Evolutionary conservation across 208 protist species (phyloP), one percentile per base, ranked within the genome.

Genomic region (Leishmania braziliensis): DNA sequence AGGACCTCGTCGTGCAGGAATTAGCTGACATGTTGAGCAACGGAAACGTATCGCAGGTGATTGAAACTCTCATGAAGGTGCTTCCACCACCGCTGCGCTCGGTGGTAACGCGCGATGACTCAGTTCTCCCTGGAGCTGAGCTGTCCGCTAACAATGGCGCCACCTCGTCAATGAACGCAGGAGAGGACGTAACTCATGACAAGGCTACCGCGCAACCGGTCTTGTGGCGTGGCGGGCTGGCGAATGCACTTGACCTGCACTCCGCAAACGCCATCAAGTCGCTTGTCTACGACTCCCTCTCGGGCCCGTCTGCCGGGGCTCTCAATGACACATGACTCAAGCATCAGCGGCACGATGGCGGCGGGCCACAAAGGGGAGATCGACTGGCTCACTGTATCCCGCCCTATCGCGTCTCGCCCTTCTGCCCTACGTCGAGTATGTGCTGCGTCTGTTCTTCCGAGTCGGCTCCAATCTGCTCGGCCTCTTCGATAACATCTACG

Each of bases 401-500:
- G 84, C 60, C 80, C 83, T 75, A 60, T 85, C 43, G 70, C 82
- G 12, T 77, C 86, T 54, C 84, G 85, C 20, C 43, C 82, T 87
- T 80, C 63, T 83, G 9, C 86, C 83, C 50, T 84, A 85, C 78
- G 77, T 92, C 29, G 77, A 79, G 51, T 66, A 69, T 63, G 74
- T 58, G 54, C 43, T 81, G 9, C 78, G 73, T 58, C 23, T 91
- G 2, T 39, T 89, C 33, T 43, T 85, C 18, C 71, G 50, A 6
- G 62, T 93, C 2, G 80, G 75, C 5, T 84, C 84, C 3, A 89
- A 92, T 72, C 43, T 94, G 39, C 72, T 95, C 26, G 85, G 84
- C 18, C 78, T 96, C 46, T 89, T 93, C 73, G 91, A 95, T 80
- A 85, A 68, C 50, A 56, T 93, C 71, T 95, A 96, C 77, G 89